Evolutionary conservation across 1,284 basidiomycete genomes (phyloP), one percentile per base, ranked within the genome.

Genomic region (Apiotrichum gamsii): DNA sequence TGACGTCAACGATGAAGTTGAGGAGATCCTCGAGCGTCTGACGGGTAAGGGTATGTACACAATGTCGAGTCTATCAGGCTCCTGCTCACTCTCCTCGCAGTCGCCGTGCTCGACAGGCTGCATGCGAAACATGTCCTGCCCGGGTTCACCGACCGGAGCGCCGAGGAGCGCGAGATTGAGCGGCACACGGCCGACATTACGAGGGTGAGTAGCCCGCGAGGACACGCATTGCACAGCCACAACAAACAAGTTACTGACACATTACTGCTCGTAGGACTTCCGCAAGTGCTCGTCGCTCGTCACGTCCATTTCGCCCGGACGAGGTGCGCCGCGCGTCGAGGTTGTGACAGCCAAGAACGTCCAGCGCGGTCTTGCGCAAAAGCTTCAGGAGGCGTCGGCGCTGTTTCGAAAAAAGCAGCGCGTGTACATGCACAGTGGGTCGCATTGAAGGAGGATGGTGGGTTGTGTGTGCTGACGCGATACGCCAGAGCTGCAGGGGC

Each of bases 361-460:
- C n/a, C 94, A 98, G 71, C 83, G 91, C 25, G 93, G 85, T 11
- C 80, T 98, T 31, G 95, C 95, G 18, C 90, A 88, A 20, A 87
- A 90, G 65, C 83, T 97, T 10, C 95, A 98, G 75, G 88, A 91
- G 59, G 77, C 93, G 40, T 93, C 88, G 61, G 86, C 84, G 18
- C 77, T 83, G n/a, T 98, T 99, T 67, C 80, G 95, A 51, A 96
- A 94, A 77, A 96, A 95, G 75, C 95, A 99, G 73, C 82, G 88
- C 47, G 84, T 93, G 25, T 98, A 98, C 72, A 86, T 99, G 82
- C 87, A 94, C 73, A 90, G 93, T 94, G 65, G 75, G 93, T 42
- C 2, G 11, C 25, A 28, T 28, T 28, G 25, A 28, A 28, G 19
- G 16, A 9, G 5, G 3, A 28, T 14, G 19, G 9, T 14, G n/a